Percentiles rank a stretch among this genome's conserved stretches.
phyloP scores from a whole-genome alignment of 768 basidiomycete species.

The Agaricus bisporus region DNA sequence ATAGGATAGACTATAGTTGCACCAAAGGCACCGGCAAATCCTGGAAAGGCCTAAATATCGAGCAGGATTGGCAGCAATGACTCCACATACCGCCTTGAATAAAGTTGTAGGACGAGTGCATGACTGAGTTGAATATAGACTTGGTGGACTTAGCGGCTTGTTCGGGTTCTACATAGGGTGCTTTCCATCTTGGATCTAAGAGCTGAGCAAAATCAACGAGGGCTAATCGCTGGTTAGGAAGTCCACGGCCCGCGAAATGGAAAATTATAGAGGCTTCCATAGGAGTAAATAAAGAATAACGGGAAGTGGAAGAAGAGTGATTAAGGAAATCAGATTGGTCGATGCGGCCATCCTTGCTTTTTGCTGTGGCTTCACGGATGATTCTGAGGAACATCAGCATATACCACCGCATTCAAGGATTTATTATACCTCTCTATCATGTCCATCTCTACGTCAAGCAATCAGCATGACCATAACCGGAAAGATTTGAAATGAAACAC shows the following conservation, averaged over 20 bases:
- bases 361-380: conserved; percentile 83
- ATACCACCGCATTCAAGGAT: too few relatives aligned
- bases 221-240: conserved; percentile 62
- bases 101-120: conserved; percentile 82
- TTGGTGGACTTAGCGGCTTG: conserved; percentile 21
- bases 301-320: conserved; percentile 76
- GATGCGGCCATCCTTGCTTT: conserved; percentile 93
- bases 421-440: conserved; percentile 73
- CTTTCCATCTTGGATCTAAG: conserved; percentile 83
- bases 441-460: conserved; percentile 74
- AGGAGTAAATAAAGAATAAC: conserved; percentile 93
- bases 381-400: conserved; percentile 38
- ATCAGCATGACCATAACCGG: conserved; percentile 4
- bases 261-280: conserved; percentile 99
- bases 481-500: conserved; percentile 17
- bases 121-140: conserved; percentile 46
- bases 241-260: conserved; percentile 90
- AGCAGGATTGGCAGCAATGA: not conserved
- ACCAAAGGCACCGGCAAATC: conserved; percentile 89
- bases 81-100: conserved; percentile 62
- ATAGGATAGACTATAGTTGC: conserved; percentile 99
- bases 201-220: conserved; percentile 90
- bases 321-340: conserved; percentile 94
- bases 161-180: conserved; percentile 53
- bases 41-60: conserved; percentile 28